phyloP scores from a whole-genome alignment of 2,329 filamentous ascomycete genomes.

The Cryphonectria naterciae region DNA sequence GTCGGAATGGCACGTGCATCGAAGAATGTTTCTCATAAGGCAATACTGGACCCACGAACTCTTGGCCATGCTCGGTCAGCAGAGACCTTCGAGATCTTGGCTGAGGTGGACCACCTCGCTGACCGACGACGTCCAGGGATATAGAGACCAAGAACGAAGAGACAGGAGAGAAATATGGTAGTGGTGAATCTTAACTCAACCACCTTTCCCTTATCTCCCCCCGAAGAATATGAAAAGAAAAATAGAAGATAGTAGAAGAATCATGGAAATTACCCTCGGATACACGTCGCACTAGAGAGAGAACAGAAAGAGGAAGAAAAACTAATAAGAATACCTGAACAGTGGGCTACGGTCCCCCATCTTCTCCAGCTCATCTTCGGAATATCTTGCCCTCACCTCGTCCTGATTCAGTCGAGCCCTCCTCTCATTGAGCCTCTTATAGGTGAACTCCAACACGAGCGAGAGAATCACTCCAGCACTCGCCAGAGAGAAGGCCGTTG shows the following conservation, averaged over 20 bases:
- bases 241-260: background rate
- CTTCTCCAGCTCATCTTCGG: conserved; percentile 43
- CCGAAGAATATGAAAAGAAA: background rate
- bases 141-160: no score
- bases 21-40: background rate
- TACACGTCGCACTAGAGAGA: background rate
- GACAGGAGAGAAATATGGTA: no score
- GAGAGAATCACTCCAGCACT: conserved; percentile 34
- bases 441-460: conserved; percentile 37
- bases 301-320: no score
- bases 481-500: conserved; percentile 40
- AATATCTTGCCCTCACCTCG: conserved; percentile 40
- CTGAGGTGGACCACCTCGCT: background rate
- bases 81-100: no score
- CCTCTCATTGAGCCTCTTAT: conserved; percentile 35
- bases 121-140: no score
- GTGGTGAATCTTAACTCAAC: no score
- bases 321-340: conserved; percentile 40
- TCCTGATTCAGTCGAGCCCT: conserved; percentile 34
- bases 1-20: background rate
- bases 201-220: no score
- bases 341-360: conserved; percentile 47
- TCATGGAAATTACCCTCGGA: no score
- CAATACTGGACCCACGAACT: background rate
- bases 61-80: background rate